These are phyloP conservation scores for Rauvolfia tetraphylla DNA, from an alignment of 257 asterid genomes.

Conservation along the genomic window DNA sequence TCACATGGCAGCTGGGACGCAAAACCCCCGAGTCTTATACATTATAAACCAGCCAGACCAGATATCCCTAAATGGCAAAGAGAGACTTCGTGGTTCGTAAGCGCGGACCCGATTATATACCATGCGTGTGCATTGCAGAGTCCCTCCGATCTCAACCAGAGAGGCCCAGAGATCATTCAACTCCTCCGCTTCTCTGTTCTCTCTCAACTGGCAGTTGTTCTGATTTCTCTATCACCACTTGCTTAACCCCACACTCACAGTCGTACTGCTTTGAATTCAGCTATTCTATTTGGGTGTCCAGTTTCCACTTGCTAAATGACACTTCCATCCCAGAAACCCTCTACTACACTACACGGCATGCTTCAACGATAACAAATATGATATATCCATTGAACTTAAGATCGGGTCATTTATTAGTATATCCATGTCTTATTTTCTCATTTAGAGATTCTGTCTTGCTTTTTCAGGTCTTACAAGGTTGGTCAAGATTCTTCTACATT, in stretches of 20 bases:
- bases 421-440: too few relatives aligned
- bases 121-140: neutral
- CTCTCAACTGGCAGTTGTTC: neutral
- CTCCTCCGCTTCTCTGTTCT: too few relatives aligned
- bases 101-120: neutral
- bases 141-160: neutral
- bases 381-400: too few relatives aligned
- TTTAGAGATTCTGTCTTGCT: too few relatives aligned
- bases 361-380: too few relatives aligned
- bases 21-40: too few relatives aligned
- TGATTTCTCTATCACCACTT: conserved; percentile 1
- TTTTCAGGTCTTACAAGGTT: too few relatives aligned
- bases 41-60: too few relatives aligned
- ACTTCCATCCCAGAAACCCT: neutral
- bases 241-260: neutral
- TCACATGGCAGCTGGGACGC: neutral
- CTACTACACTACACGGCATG: too few relatives aligned
- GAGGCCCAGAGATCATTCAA: neutral
- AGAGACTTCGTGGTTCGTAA: neutral
- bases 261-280: neutral
- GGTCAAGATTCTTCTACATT: too few relatives aligned
- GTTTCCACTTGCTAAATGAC: neutral
- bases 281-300: too few relatives aligned
- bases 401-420: too few relatives aligned
- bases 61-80: conserved; percentile 4